A percentile compares a stretch with the other conserved stretches of the same genome.
Evolutionary conservation across 768 basidiomycete species (phyloP).

Genomic region (Leccinum arenicola): DNA sequence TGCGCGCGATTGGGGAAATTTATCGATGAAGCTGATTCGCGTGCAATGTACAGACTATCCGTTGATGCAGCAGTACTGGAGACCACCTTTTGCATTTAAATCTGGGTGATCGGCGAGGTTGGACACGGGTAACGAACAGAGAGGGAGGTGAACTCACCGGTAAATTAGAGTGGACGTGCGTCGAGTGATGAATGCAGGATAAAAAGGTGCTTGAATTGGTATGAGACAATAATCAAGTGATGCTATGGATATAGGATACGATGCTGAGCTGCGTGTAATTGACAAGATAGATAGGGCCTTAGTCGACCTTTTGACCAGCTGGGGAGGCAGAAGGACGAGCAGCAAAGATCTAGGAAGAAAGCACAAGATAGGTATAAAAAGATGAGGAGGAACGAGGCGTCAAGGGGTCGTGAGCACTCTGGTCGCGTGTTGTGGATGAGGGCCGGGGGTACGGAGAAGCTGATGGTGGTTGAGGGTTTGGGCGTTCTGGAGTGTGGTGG

Average conservation of each 20-base stretch:
- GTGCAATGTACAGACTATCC: slow-evolving; percentile 35
- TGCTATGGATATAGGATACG: slow-evolving; percentile 41
- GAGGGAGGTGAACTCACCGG: slow-evolving; percentile 35
- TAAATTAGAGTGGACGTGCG: slow-evolving; percentile 44
- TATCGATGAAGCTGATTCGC: slow-evolving; percentile 35
- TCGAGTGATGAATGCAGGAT: slow-evolving; percentile 46
- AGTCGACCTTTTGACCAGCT: slow-evolving; percentile 37
- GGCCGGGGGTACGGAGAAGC: slow-evolving; percentile 26
- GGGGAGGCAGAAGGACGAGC: slow-evolving; percentile 33
- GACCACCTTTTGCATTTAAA: slow-evolving; percentile 74
- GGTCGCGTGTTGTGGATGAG: slow-evolving; percentile 39
- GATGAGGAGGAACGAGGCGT: slow-evolving; percentile 41
- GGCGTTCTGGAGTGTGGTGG: slow-evolving; percentile 30
- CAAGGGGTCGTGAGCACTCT: slow-evolving; percentile 55
- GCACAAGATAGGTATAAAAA: slow-evolving; percentile 58
- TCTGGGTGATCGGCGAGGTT: slow-evolving; percentile 31
- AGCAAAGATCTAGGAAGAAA: slow-evolving; percentile 38
- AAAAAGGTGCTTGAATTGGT: slow-evolving; percentile 43
- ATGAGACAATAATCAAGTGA: slow-evolving; percentile 49
- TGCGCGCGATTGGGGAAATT: slow-evolving; percentile 29
- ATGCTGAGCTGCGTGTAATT: slow-evolving; percentile 38
- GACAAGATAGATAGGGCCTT: slow-evolving; percentile 37
- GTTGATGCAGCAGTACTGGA: slow-evolving; percentile 48
- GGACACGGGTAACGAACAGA: slow-evolving; percentile 16
- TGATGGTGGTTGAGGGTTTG: slow-evolving; percentile 39